These are phyloP conservation scores for Calocybe indica DNA, from an alignment of 768 basidiomycete species.

Conservation along the genomic window DNA sequence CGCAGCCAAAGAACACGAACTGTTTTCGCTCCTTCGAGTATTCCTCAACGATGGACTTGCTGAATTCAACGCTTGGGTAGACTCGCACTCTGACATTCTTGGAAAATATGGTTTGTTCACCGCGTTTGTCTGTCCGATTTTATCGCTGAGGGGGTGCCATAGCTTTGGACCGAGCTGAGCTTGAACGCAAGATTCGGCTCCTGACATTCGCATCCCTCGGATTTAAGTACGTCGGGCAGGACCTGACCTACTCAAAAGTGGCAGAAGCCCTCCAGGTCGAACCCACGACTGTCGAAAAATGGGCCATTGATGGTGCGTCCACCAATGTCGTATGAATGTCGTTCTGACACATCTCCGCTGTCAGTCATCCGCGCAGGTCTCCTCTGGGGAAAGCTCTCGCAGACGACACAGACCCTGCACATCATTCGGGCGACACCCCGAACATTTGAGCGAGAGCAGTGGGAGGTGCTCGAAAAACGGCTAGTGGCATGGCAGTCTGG, in stretches of 20 bases:
- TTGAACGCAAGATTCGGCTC: conserved; percentile 78
- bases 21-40: conserved; percentile 71
- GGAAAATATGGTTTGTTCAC: conserved; percentile 48
- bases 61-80: conserved; percentile 60
- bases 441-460: conserved; percentile 72
- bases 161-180: conserved; percentile 53
- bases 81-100: conserved; percentile 40
- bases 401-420: conserved; percentile 66
- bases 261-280: conserved; percentile 63
- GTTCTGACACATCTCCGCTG: conserved; percentile 3
- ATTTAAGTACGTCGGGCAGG: conserved; percentile 70
- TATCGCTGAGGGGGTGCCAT: conserved; percentile 3
- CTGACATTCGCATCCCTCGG: conserved; percentile 71
- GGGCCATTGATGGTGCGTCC: conserved; percentile 76
- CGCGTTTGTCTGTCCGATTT: neutral
- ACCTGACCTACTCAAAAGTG: conserved; percentile 66
- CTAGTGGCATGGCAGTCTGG: conserved; percentile 75
- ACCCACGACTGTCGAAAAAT: conserved; percentile 66
- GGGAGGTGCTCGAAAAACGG: conserved; percentile 72
- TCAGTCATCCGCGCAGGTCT: conserved; percentile 78
- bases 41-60: conserved; percentile 61
- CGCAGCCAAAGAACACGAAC: conserved; percentile 57
- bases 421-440: conserved; percentile 71
- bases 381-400: conserved; percentile 78
- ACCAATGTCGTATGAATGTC: neutral